These are phyloP conservation scores for Russula abietina DNA, from an alignment of 768 basidiomycete genomes.

Conservation along the genomic window DNA sequence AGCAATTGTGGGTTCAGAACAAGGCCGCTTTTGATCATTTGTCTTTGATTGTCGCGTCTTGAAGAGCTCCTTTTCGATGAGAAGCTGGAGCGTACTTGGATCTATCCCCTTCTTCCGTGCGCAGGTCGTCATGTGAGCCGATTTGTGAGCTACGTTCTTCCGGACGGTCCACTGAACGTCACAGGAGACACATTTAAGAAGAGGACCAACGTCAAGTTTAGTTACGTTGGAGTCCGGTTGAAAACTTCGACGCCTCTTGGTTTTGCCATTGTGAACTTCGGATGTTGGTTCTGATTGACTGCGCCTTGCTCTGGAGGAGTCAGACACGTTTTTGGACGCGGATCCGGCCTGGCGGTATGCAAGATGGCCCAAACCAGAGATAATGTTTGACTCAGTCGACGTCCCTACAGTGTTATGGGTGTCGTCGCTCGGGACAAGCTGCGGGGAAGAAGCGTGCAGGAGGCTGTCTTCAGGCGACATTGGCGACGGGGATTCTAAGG, in stretches of 20 bases:
- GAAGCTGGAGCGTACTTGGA: conserved; percentile 47
- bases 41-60: neutral
- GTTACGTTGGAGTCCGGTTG: conserved; percentile 34
- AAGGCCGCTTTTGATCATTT: neutral
- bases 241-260: conserved; percentile 12
- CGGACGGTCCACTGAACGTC: conserved; percentile 60
- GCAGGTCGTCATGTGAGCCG: conserved; percentile 61
- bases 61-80: conserved; percentile 47
- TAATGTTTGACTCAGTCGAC: conserved; percentile 1
- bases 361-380: conserved; percentile 2
- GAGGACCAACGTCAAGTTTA: conserved; percentile 40
- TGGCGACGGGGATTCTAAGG: neutral
- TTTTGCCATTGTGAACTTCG: neutral
- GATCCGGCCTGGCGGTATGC: conserved; percentile 5
- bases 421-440: neutral
- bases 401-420: neutral
- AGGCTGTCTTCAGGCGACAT: neutral
- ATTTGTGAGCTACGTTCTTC: conserved; percentile 59
- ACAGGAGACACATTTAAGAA: conserved; percentile 61
- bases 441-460: neutral
- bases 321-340: neutral
- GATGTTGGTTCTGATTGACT: neutral
- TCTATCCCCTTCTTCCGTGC: conserved; percentile 53
- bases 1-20: too few species aligned
- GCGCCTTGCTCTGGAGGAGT: neutral